A percentile compares a stretch with the other conserved stretches of the same genome.
These are phyloP conservation scores for Raphanus raphanistrum DNA, from an alignment of 345 rosid genomes.

Conservation along the genomic window DNA sequence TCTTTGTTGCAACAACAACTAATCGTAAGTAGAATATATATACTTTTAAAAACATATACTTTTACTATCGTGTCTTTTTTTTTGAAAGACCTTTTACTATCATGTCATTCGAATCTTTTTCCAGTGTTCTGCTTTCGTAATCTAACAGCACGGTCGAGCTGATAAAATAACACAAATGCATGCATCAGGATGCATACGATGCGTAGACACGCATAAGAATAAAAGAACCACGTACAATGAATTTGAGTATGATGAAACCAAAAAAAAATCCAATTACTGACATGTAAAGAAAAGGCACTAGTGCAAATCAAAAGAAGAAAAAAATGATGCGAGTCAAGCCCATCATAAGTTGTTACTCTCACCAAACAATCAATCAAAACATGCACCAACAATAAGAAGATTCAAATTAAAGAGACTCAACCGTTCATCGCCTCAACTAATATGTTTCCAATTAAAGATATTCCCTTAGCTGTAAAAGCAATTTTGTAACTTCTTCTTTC, in stretches of 20 bases:
- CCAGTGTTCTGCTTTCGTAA: background rate
- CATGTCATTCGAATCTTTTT: background rate
- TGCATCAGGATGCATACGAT: background rate
- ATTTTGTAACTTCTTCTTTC: background rate
- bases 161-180: background rate
- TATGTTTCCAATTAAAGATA: background rate
- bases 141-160: background rate
- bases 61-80: background rate
- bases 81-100: background rate
- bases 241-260: background rate
- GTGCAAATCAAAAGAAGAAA: background rate
- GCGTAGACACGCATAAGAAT: background rate
- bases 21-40: background rate
- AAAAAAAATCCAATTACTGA: background rate
- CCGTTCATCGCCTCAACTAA: background rate
- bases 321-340: background rate
- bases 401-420: background rate
- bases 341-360: conserved; percentile 1
- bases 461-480: conserved; percentile 13
- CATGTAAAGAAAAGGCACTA: background rate
- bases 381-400: background rate
- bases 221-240: background rate
- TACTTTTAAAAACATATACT: no score
- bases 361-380: background rate
- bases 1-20: background rate